These are phyloP conservation scores for Onygenales sp. DNA, from an alignment of 2,329 filamentous ascomycete genomes.

Conservation along the genomic window DNA sequence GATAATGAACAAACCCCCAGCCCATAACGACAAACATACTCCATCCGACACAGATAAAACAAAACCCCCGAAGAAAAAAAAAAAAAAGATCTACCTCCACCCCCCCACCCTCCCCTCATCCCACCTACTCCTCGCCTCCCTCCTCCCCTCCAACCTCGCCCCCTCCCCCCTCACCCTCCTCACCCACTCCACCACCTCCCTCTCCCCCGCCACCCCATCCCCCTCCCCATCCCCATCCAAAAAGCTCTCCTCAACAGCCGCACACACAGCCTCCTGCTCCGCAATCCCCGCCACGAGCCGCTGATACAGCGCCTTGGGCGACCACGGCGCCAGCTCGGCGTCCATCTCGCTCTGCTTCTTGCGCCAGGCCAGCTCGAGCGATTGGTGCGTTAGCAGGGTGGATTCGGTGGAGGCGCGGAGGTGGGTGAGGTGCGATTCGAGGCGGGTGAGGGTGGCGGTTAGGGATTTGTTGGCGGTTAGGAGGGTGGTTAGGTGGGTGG, in stretches of 20 bases:
- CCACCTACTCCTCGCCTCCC: constrained; percentile 86
- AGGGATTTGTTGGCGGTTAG: constrained; percentile 64
- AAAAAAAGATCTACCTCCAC: constrained; percentile 54
- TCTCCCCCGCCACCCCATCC: constrained; percentile 52
- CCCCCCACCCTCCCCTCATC: constrained; percentile 92
- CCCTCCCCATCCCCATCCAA: constrained; percentile 48
- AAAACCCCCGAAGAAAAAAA: background rate
- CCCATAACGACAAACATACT: background rate
- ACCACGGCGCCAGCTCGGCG: constrained; percentile 70
- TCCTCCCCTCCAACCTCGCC: constrained; percentile 66
- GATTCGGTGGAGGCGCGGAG: constrained; percentile 63
- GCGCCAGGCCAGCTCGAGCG: constrained; percentile 85
- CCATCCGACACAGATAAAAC: background rate
- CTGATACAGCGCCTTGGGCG: constrained; percentile 78
- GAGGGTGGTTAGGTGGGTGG: constrained; percentile 53
- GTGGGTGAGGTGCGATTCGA: constrained; percentile 39
- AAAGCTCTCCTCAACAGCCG: constrained; percentile 86
- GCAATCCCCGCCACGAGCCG: constrained; percentile 63
- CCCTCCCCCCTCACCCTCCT: constrained; percentile 70
- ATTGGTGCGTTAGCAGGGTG: constrained; percentile 71
- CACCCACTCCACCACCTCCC: constrained; percentile 80
- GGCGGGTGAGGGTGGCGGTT: constrained; percentile 39
- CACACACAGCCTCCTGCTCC: constrained; percentile 74
- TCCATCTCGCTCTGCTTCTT: constrained; percentile 87
- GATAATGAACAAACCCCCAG: background rate